Percentiles rank a stretch among this genome's conserved stretches.
Evolutionary conservation across 192 early-diverging fungal species (phyloP).

Genomic region (Entomortierella lignicola): DNA sequence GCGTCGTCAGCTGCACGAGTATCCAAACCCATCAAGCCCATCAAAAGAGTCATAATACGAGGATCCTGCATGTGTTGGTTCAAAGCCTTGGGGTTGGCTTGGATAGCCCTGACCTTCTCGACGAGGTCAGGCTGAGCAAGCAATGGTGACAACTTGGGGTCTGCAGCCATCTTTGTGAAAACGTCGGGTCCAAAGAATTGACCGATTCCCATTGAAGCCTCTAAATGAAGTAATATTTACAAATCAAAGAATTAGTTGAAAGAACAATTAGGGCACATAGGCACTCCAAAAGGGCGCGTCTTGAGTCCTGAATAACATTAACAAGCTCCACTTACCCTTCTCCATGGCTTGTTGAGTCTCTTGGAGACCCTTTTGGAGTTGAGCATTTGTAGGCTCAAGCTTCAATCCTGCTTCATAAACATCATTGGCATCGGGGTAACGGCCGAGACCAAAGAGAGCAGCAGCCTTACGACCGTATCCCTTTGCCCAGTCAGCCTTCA

Average conservation of each 20-base stretch:
- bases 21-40: slow-evolving; percentile 81
- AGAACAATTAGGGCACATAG: no score
- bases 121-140: slow-evolving; percentile 85
- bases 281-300: no score
- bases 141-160: slow-evolving; percentile 80
- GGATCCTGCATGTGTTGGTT: slow-evolving; percentile 83
- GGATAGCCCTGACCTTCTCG: slow-evolving; percentile 78
- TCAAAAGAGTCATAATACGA: slow-evolving; percentile 81
- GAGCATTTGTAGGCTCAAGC: slow-evolving; percentile 82
- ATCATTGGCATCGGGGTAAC: slow-evolving; percentile 77
- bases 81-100: slow-evolving; percentile 77
- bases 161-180: slow-evolving; percentile 80
- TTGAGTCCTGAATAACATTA: no score
- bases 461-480: slow-evolving; percentile 91
- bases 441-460: slow-evolving; percentile 81
- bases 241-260: neutral
- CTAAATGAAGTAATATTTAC: neutral
- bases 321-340: slow-evolving; percentile 29
- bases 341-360: slow-evolving; percentile 77
- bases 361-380: slow-evolving; percentile 78
- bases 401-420: slow-evolving; percentile 83
- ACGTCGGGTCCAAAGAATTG: slow-evolving; percentile 84
- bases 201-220: slow-evolving; percentile 54
- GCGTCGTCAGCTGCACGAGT: slow-evolving; percentile 58
- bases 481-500: slow-evolving; percentile 91